Evolutionary conservation across 2,329 filamentous ascomycete genomes (phyloP), one percentile per base, ranked within the genome.

Genomic region (Cryphonectria japonica): DNA sequence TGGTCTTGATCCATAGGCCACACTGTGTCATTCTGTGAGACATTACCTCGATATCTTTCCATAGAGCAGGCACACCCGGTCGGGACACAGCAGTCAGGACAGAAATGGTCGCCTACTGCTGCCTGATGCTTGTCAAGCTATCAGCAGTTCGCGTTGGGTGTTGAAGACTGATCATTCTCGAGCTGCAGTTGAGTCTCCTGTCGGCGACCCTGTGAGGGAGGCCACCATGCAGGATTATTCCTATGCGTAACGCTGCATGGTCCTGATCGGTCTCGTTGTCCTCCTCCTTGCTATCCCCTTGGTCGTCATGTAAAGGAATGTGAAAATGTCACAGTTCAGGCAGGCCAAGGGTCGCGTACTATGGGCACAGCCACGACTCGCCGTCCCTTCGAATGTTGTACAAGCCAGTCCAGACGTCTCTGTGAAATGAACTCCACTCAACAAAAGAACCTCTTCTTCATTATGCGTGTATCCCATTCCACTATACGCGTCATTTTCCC

Each of bases 191-290:
- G 5, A 77, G 77, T 88, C 85, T 75, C 77, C 82, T 0, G 74
- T 82, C 52, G 37, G 60, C 37, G 60, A 63, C 34, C 26, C 82
- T 0, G 81, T 81, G 22, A 77, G 87, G 13, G 75, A 80, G 29
- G 86, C 83, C 0, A 88, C 90, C 73, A 85, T 88, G 68, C 77
- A 79, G 34, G 86, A 87, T 0, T 91, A 90, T 72, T 81, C 78
- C 0, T 79, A 82, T 67, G 79, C 82, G 0, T 82, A 84, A 76
- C 77, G 77, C 41, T 75, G 77, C 22, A 81, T 84, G 79, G 73
- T 82, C 68, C 78, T 83, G 50, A 80, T 79, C 3, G 83, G 82
- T 37, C 76, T 75, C 52, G 80, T 73, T 37, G 77, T 80, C 34
- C 81, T 80, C 79, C 77, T 75, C 8, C 74, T 85, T 29, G 37